phyloP scores from a whole-genome alignment of 768 basidiomycete genomes.

The Leccinum broughii region DNA sequence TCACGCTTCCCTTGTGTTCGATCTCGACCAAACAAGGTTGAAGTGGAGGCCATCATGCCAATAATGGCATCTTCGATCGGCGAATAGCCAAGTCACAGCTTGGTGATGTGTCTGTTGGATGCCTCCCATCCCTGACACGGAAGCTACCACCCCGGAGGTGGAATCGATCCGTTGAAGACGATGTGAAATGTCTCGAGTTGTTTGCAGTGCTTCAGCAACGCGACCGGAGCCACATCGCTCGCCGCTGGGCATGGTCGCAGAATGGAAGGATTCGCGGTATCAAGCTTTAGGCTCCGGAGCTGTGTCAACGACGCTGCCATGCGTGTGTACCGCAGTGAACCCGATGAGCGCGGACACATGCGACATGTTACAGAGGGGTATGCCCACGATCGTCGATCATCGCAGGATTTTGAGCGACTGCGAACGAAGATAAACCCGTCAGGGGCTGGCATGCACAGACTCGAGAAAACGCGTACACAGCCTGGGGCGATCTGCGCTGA shows the following conservation, averaged over 20 bases:
- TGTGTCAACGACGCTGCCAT: constrained; percentile 13
- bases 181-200: constrained; percentile 17
- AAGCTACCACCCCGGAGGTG: background rate
- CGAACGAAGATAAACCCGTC: constrained; percentile 1
- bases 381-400: background rate
- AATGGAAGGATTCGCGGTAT: constrained; percentile 10
- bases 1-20: background rate
- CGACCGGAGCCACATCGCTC: constrained; percentile 12
- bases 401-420: constrained; percentile 9
- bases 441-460: constrained; percentile 17
- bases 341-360: constrained; percentile 9
- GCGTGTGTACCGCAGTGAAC: constrained; percentile 7
- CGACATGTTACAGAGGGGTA: constrained; percentile 2
- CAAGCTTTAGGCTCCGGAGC: constrained; percentile 18
- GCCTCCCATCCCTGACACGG: constrained; percentile 6
- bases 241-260: constrained; percentile 7
- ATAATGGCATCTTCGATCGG: constrained; percentile 10
- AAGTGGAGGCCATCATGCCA: constrained; percentile 12
- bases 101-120: constrained; percentile 12
- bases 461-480: constrained; percentile 13
- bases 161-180: constrained; percentile 19
- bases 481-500: constrained; percentile 2
- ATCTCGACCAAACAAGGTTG: constrained; percentile 9
- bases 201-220: constrained; percentile 14
- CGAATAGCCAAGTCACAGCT: constrained; percentile 19